phyloP scores from a whole-genome alignment of 2,329 filamentous ascomycete genomes.

The Penicillium capsulatum region DNA sequence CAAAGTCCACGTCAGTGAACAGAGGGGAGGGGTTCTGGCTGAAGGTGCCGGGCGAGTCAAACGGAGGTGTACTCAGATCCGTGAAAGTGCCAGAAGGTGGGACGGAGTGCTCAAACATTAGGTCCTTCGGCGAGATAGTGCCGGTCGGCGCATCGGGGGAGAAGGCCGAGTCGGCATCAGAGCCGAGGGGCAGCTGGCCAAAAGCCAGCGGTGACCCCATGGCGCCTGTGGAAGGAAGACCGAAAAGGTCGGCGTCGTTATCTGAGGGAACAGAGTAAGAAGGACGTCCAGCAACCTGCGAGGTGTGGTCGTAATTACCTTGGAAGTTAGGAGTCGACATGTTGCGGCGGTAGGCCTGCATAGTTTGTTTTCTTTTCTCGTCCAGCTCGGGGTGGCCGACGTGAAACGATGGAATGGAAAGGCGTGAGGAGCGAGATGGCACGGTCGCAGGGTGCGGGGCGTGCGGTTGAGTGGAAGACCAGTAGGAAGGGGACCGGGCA shows the following conservation, averaged over 20 bases:
- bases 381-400: slow-evolving; percentile 24
- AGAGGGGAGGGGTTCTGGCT: slow-evolving; percentile 74
- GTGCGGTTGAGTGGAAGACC: slow-evolving; percentile 34
- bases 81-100: slow-evolving; percentile 80
- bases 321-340: slow-evolving; percentile 40
- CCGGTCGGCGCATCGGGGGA: slow-evolving; percentile 38
- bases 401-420: slow-evolving; percentile 40
- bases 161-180: slow-evolving; percentile 23
- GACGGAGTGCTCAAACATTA: slow-evolving; percentile 69
- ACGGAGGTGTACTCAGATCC: slow-evolving; percentile 75
- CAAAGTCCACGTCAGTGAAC: slow-evolving; percentile 58
- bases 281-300: neutral
- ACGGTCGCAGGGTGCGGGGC: slow-evolving; percentile 34
- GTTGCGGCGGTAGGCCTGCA: slow-evolving; percentile 30
- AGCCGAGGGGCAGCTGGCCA: slow-evolving; percentile 12
- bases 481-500: slow-evolving; percentile 39
- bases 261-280: slow-evolving; percentile 19
- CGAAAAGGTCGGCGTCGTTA: slow-evolving; percentile 27
- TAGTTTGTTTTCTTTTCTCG: slow-evolving; percentile 29
- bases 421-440: slow-evolving; percentile 38
- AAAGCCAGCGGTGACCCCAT: slow-evolving; percentile 18
- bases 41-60: slow-evolving; percentile 68
- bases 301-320: slow-evolving; percentile 35
- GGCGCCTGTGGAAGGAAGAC: slow-evolving; percentile 23
- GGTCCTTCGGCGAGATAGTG: slow-evolving; percentile 81